These are phyloP conservation scores for Fusarium robinianum DNA, from an alignment of 2,329 filamentous ascomycete genomes.

Conservation along the genomic window DNA sequence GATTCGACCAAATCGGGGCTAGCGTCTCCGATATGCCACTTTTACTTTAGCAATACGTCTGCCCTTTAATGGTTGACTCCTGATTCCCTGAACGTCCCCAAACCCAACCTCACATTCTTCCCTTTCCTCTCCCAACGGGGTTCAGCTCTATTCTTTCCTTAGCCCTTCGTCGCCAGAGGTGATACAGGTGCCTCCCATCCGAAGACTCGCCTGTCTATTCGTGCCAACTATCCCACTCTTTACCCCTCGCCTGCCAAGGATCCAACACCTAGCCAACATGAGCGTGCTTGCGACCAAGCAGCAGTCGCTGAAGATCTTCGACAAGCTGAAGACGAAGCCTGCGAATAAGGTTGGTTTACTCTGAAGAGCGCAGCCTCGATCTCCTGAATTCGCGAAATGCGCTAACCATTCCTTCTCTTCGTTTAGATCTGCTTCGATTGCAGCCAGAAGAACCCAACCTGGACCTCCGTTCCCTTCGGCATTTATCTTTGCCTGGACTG, in stretches of 20 bases:
- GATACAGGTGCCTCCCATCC: too few relatives aligned
- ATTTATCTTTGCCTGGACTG: slow-evolving; percentile 99
- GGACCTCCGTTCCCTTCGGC: slow-evolving; percentile 95
- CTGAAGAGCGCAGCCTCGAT: too few relatives aligned
- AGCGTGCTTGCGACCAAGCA: slow-evolving; percentile 80
- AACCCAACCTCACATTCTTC: slow-evolving; percentile 24
- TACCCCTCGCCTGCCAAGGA: slow-evolving; percentile 18
- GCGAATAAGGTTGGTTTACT: slow-evolving; percentile 77
- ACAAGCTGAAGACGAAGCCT: slow-evolving; percentile 92
- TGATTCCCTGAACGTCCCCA: slow-evolving; percentile 38
- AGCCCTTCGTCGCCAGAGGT: slow-evolving; percentile 24
- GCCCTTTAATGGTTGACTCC: slow-evolving; percentile 43
- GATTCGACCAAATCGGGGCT: slow-evolving; percentile 39
- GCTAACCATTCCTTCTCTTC: slow-evolving; percentile 14
- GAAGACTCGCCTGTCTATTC: neutral
- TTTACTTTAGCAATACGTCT: slow-evolving; percentile 41
- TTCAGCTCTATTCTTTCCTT: slow-evolving; percentile 26
- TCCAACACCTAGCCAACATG: slow-evolving; percentile 56
- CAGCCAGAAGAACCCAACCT: slow-evolving; percentile 95
- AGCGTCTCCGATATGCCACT: slow-evolving; percentile 50
- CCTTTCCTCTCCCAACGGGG: too few relatives aligned
- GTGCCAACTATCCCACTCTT: slow-evolving; percentile 11
- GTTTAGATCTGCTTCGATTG: slow-evolving; percentile 97
- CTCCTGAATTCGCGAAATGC: neutral
- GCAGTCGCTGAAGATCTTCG: slow-evolving; percentile 95